These are phyloP conservation scores for Cadophora malorum DNA, from an alignment of 2,329 filamentous ascomycete species.

Conservation along the genomic window DNA sequence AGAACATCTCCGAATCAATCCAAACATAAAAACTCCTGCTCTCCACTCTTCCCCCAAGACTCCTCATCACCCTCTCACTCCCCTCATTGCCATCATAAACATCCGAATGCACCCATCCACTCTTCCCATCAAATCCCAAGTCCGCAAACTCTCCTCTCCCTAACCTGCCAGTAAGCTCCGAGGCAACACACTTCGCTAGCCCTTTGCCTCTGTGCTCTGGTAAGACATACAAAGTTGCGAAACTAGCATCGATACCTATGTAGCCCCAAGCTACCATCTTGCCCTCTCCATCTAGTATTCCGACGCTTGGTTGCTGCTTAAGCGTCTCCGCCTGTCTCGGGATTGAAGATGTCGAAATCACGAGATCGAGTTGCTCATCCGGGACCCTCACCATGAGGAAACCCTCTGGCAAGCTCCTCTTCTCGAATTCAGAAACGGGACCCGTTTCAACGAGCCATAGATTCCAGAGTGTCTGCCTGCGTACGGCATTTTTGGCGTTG, in stretches of 20 bases:
- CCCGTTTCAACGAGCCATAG: conserved; percentile 31
- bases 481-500: conserved; percentile 26
- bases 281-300: conserved; percentile 30
- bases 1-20: conserved; percentile 38
- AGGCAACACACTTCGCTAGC: conserved; percentile 39
- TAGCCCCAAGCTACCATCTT: conserved; percentile 43
- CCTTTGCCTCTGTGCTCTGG: conserved; percentile 40
- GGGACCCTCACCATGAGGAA: conserved; percentile 37
- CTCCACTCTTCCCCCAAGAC: conserved; percentile 30
- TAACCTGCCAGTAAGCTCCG: conserved; percentile 34
- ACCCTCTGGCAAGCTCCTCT: conserved; percentile 29
- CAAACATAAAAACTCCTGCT: conserved; percentile 39
- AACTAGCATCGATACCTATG: conserved; percentile 41
- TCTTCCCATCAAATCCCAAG: conserved; percentile 39
- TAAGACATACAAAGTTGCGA: conserved; percentile 43
- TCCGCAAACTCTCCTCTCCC: conserved; percentile 37
- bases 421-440: conserved; percentile 2
- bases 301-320: conserved; percentile 37
- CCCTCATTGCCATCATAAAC: conserved; percentile 41
- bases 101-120: conserved; percentile 43
- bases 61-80: conserved; percentile 44
- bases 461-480: conserved; percentile 37
- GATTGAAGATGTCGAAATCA: conserved; percentile 41
- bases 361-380: conserved; percentile 38
- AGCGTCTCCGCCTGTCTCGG: conserved; percentile 37